Base-by-base conservation (phyloP, 2,329 filamentous ascomycete species). In the Dactylonectria estremocensis region DNA sequence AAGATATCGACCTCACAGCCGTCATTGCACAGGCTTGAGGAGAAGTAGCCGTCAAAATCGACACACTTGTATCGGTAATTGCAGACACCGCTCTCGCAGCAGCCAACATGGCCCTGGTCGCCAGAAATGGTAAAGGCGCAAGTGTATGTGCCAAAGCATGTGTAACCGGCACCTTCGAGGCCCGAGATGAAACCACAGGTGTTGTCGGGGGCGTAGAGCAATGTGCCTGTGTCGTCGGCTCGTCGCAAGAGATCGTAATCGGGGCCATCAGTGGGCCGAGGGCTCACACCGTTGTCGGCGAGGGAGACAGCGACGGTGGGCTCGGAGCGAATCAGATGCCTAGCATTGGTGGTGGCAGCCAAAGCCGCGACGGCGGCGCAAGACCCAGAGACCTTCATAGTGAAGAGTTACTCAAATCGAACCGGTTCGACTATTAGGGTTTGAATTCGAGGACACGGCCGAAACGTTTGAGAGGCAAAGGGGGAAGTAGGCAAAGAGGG, bases 111-210 rank as follows among this genome's bases (percentile, higher is more conserved):
- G 16, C 85, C 85, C 3, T 74, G 61, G 7, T 61, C 62, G 13
- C 65, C 68, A 4, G 80, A 69, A 1, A 81, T 80, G 54, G 83
- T 76, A 58, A 87, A 79, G 40, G 82, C 81, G 58, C 85, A 87
- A 18, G 75, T 80, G 37, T 71, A 74, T 24, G 67, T 69, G 18
- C 55, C 68, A 14, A 72, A 73, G 68, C 85, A 87, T 13, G 78
- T 82, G 69, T 81, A 85, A 4, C 78, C 78, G 2, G 79, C 81
- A 20, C 77, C 83, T 13, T 78, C 61, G 31, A 77, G 78, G 35
- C 82, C 86, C 33, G 79, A 80, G 45, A 88, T 75, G 72, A 80
- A 88, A 69, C 86, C 86, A 66, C 86, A 88, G 0, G 83, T 86
- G 67, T 85, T 85, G 72, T 87, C 85, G 1, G 84, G 83, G 11